Base-by-base conservation (phyloP, 352 stramenopile species). In the Globisporangium solare region DNA sequence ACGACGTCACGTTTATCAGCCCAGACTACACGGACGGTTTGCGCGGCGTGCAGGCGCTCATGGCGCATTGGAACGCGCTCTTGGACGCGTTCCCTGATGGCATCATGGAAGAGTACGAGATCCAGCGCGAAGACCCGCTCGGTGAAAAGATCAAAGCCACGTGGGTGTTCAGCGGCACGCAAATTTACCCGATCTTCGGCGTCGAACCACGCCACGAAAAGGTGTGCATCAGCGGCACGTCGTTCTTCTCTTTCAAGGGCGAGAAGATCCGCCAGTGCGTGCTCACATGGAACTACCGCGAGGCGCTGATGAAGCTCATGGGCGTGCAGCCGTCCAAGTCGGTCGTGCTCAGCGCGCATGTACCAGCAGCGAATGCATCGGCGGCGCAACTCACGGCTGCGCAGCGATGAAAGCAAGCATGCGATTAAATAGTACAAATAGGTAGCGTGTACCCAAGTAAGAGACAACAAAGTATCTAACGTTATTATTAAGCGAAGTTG, bases 51-150 rank as follows among this genome's bases (percentile, higher is more conserved):
- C 61, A 87, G 51, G 76, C 76, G 35, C 65, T 91, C n/a, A 78
- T 91, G 81, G 70, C 71, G 20, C 78, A 91, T 66, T 91, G 81
- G 81, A 79, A 69, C 27, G 37, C 75, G 54, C 56, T 91, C 40
- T 55, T 91, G 32, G 81, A 91, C 55, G 76, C 74, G 10, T 91
- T 91, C 53, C 81, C 81, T 5, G 81, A 91, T 55, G 81, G 81
- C 37, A 88, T 91, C 56, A 91, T 91, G 81, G 81, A 91, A 51
- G 81, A 91, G 55, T 91, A 91, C 61, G 63, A 83, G 51, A 88
- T 91, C 56, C 66, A 86, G 54, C 71, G 75, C 17, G 81, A 87
- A 11, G 76, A 78, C 67, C 50, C 66, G 24, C 67, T 67, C 47
- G 73, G 66, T n/a, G 73, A 89, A 40, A 81, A 77, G 61, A 80